These are phyloP conservation scores for Microglena sp. DNA, from an alignment of 139 green algal genomes.

Conservation along the genomic window DNA sequence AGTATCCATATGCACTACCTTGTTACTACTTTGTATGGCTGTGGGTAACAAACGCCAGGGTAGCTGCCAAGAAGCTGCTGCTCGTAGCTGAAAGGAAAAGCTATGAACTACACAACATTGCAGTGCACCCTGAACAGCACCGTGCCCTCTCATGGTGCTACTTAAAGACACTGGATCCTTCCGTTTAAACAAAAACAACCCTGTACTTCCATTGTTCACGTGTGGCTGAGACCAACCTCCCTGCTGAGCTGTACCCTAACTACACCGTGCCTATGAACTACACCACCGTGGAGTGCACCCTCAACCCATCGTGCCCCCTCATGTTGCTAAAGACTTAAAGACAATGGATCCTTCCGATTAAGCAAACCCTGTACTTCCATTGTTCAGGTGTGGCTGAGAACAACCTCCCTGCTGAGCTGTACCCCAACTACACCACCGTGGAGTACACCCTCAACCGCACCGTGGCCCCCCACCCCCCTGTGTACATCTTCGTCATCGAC, in stretches of 20 bases:
- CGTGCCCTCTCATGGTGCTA: no score
- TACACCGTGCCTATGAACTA: no score
- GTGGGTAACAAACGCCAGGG: no score
- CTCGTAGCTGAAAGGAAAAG: no score
- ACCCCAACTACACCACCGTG: constrained; percentile 88
- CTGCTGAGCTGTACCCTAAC: constrained; percentile 91
- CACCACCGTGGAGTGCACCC: constrained; percentile 4
- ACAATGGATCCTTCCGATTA: background rate
- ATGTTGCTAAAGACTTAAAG: background rate
- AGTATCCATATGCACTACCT: no score
- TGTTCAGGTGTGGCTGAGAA: constrained; percentile 67
- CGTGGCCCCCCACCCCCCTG: constrained; percentile 52
- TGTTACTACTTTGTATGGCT: no score
- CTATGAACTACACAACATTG: no score
- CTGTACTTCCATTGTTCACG: no score
- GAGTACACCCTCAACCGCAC: constrained; percentile 82
- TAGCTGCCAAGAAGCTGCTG: no score
- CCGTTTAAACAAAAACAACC: no score
- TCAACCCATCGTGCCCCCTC: background rate
- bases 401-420: constrained; percentile 91
- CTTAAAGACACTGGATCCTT: no score
- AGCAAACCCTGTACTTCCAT: background rate
- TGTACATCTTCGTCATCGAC: constrained; percentile 94
- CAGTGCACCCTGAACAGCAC: no score
- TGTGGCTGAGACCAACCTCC: constrained; percentile 74